These are phyloP conservation scores for Neonectria magnoliae DNA, from an alignment of 2,329 filamentous ascomycete species.

Conservation along the genomic window DNA sequence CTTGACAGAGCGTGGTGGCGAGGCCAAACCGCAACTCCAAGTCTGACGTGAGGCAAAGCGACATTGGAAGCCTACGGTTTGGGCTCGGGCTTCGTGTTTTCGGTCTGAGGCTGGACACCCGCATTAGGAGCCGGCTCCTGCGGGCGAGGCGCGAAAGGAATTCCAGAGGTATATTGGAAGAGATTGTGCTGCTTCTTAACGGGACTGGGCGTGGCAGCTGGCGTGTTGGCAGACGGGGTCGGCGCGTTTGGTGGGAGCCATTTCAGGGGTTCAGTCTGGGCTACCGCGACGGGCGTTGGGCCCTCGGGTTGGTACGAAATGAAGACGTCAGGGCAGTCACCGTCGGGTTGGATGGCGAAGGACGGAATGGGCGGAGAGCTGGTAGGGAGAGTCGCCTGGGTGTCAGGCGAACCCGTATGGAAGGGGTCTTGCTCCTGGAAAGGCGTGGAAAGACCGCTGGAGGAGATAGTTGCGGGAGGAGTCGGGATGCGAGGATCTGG, in stretches of 20 bases:
- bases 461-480: conserved; percentile 38
- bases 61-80: neutral
- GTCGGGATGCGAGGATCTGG: conserved; percentile 24
- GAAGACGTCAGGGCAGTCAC: conserved; percentile 54
- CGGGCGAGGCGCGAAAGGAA: conserved; percentile 57
- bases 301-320: conserved; percentile 67
- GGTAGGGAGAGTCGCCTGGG: conserved; percentile 36
- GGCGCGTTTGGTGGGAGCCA: conserved; percentile 63
- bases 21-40: neutral
- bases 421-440: conserved; percentile 38
- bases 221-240: conserved; percentile 48
- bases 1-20: neutral
- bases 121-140: conserved; percentile 16
- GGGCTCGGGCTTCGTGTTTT: conserved; percentile 11
- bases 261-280: conserved; percentile 54
- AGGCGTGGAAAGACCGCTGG: conserved; percentile 40
- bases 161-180: conserved; percentile 55
- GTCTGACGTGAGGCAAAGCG: neutral
- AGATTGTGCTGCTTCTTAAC: conserved; percentile 48
- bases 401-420: conserved; percentile 31
- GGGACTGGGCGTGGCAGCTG: conserved; percentile 47
- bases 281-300: conserved; percentile 51
- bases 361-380: conserved; percentile 47
- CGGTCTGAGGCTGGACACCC: conserved; percentile 11
- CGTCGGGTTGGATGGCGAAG: conserved; percentile 40